phyloP scores from a whole-genome alignment of 768 basidiomycete genomes.

The Suillus luteus region DNA sequence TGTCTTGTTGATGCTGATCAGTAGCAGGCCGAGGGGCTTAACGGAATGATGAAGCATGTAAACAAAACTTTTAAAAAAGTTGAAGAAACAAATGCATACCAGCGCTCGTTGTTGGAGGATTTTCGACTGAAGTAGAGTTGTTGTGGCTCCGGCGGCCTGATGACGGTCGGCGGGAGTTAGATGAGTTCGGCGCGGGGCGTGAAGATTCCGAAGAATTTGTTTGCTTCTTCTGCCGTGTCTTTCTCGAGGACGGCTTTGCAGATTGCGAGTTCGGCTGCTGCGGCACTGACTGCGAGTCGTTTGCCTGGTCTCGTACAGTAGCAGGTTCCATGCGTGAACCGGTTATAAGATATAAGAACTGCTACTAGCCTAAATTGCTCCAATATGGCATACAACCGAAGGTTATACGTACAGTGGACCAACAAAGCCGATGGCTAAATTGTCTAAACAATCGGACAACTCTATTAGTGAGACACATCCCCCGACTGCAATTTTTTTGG shows the following conservation, averaged over 20 bases:
- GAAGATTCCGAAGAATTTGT: constrained; percentile 31
- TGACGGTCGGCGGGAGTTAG: constrained; percentile 27
- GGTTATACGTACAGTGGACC: background rate
- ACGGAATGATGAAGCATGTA: constrained; percentile 20
- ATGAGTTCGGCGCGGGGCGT: constrained; percentile 21
- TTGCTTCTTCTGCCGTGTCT: constrained; percentile 55
- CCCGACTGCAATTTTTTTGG: background rate
- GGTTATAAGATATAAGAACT: constrained; percentile 20
- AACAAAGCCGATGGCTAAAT: background rate
- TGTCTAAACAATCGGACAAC: background rate
- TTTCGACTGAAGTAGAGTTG: constrained; percentile 19
- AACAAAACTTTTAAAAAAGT: background rate
- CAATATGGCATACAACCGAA: constrained; percentile 20
- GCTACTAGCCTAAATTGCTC: constrained; percentile 24
- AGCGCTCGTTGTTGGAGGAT: constrained; percentile 15
- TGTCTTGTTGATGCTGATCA: constrained; percentile 24
- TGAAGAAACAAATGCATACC: constrained; percentile 19
- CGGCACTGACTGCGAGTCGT: constrained; percentile 35
- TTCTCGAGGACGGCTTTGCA: constrained; percentile 42
- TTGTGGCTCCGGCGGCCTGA: constrained; percentile 31
- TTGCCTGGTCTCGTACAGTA: constrained; percentile 49
- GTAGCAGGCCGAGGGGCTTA: constrained; percentile 20
- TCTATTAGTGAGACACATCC: background rate
- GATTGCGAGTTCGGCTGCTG: constrained; percentile 42
- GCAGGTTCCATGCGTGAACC: constrained; percentile 44